Conservation (phyloP, 179 eudicot species). For the Gypsophila paniculata region DNA sequence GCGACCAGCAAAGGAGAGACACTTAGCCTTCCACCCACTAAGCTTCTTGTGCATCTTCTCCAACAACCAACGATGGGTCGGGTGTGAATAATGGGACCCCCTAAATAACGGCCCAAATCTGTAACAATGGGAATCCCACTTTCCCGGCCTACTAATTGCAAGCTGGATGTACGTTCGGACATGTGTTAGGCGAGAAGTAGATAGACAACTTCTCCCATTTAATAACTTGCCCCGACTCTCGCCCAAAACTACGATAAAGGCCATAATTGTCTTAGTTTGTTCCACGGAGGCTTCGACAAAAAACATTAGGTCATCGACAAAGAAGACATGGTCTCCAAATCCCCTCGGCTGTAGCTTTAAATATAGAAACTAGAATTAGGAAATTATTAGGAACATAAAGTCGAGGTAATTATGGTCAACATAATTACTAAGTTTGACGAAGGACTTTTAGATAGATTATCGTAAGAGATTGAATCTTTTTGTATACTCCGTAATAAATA, state of each 20-base stretch:
- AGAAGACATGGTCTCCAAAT: background rate
- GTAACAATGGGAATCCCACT: background rate
- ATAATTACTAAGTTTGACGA: no score
- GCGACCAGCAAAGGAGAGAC: background rate
- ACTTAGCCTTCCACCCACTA: background rate
- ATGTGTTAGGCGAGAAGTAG: background rate
- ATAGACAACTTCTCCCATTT: conserved; percentile 8
- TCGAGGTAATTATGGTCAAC: no score
- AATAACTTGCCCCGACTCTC: background rate
- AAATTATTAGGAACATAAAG: no score
- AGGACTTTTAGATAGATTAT: no score
- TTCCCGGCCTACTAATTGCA: background rate
- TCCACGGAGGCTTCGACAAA: background rate
- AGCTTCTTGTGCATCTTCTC: background rate
- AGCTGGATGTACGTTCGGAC: background rate
- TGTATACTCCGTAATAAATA: no score
- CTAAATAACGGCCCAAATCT: background rate
- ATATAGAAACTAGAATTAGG: no score
- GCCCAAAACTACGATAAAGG: background rate
- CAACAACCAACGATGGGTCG: background rate
- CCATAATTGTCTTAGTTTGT: background rate
- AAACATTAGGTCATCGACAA: conserved; percentile 6
- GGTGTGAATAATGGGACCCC: background rate
- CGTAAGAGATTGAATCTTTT: no score
- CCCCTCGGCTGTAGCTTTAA: background rate